A percentile compares a stretch with the other conserved stretches of the same genome.
Evolutionary conservation across 2,329 filamentous ascomycete genomes (phyloP).

Genomic region (Aureobasidium subglaciale): DNA sequence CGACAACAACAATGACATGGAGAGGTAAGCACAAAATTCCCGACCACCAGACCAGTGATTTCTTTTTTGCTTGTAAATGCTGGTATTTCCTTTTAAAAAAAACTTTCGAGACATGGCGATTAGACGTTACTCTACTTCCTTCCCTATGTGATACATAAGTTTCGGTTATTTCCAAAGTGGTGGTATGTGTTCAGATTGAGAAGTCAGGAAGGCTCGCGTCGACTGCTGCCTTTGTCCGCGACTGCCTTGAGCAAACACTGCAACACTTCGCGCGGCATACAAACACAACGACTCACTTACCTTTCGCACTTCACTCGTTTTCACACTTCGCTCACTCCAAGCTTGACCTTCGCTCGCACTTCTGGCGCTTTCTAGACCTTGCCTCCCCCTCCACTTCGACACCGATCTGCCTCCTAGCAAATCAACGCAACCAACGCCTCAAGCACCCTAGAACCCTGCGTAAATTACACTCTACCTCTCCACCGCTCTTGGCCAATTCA

Average conservation of each 20-base stretch:
- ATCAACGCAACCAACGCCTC: background rate
- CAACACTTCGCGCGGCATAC: background rate
- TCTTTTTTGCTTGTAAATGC: background rate
- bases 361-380: too few relatives aligned
- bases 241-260: background rate
- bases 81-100: background rate
- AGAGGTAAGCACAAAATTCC: background rate
- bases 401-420: background rate
- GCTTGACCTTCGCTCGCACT: too few relatives aligned
- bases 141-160: too few relatives aligned
- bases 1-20: background rate
- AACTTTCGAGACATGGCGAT: background rate
- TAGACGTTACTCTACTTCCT: too few relatives aligned
- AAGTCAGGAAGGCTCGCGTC: too few relatives aligned
- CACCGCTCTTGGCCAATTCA: too few relatives aligned
- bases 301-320: too few relatives aligned
- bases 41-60: conserved; percentile 4
- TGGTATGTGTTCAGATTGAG: background rate
- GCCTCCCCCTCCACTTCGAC: too few relatives aligned
- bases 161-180: too few relatives aligned
- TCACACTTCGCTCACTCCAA: background rate
- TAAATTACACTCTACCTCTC: too few relatives aligned
- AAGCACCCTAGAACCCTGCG: too few relatives aligned
- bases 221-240: too few relatives aligned
- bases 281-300: background rate